Evolutionary conservation across 2,329 filamentous ascomycete genomes (phyloP).

Genomic region (Penicillium sp.): DNA sequence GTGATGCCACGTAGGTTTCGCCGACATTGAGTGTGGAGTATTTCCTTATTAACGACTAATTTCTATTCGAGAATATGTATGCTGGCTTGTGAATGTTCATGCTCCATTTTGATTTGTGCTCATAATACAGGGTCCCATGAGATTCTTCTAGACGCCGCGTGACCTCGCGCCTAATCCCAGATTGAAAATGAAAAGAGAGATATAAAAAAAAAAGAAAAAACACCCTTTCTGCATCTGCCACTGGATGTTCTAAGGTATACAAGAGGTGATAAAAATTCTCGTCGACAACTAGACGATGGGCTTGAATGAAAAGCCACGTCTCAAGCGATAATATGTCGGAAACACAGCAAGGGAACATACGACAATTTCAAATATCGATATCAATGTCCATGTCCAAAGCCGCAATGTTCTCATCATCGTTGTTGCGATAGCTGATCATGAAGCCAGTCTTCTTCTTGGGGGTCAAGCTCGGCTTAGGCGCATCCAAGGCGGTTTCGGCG

Average conservation of each 20-base stretch:
- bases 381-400: constrained; percentile 89
- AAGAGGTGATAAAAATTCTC: background rate
- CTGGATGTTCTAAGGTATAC: constrained; percentile 10
- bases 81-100: background rate
- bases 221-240: background rate
- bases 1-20: too few species aligned
- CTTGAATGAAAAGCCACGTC: background rate
- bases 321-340: background rate
- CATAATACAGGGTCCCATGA: constrained; percentile 18
- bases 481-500: constrained; percentile 58
- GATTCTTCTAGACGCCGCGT: constrained; percentile 11
- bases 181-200: background rate
- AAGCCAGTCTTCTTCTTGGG: constrained; percentile 51
- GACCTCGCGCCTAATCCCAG: background rate
- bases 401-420: constrained; percentile 92
- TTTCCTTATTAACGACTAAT: too few species aligned
- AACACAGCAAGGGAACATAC: background rate
- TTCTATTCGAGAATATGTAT: too few species aligned
- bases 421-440: constrained; percentile 75
- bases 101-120: constrained; percentile 2
- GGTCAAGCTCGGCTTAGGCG: constrained; percentile 48
- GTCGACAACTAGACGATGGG: background rate
- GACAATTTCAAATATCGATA: constrained; percentile 69
- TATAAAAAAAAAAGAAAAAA: constrained; percentile 1
- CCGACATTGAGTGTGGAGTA: too few species aligned